Evolutionary conservation across 768 basidiomycete genomes (phyloP).

Genomic region (Lactarius deliciosus): DNA sequence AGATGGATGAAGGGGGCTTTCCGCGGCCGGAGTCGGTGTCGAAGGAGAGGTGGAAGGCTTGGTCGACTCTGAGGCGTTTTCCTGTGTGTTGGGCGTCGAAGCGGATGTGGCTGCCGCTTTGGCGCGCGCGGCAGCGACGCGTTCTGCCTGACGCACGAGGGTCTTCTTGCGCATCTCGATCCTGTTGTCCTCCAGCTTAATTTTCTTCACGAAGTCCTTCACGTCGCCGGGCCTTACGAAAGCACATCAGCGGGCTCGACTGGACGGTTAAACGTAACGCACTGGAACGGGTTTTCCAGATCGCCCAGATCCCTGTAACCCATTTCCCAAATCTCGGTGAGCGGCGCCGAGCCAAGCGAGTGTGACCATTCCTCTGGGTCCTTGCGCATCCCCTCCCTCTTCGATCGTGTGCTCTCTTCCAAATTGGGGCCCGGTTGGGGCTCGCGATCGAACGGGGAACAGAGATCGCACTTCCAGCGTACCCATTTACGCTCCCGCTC

Average conservation of each 20-base stretch:
- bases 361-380: constrained; percentile 63
- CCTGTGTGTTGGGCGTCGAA: constrained; percentile 33
- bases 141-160: constrained; percentile 41
- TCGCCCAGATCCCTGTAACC: constrained; percentile 66
- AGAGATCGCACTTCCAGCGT: constrained; percentile 83
- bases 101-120: constrained; percentile 37
- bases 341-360: constrained; percentile 61
- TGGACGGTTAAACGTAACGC: constrained; percentile 31
- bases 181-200: constrained; percentile 62
- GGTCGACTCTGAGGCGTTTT: constrained; percentile 2
- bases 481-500: constrained; percentile 90
- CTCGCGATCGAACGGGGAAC: constrained; percentile 75
- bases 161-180: constrained; percentile 53
- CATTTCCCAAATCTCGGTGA: constrained; percentile 84
- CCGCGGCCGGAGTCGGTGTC: constrained; percentile 32
- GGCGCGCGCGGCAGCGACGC: constrained; percentile 44
- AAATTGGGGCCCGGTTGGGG: constrained; percentile 55
- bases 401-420: constrained; percentile 57
- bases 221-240: constrained; percentile 63
- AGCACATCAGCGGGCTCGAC: constrained; percentile 3
- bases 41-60: constrained; percentile 22
- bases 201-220: constrained; percentile 69
- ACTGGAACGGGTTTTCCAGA: constrained; percentile 68
- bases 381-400: constrained; percentile 54
- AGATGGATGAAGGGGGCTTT: constrained; percentile 29